Conservation (phyloP, 2,329 filamentous ascomycete genomes). For the Claviceps maximensis region DNA sequence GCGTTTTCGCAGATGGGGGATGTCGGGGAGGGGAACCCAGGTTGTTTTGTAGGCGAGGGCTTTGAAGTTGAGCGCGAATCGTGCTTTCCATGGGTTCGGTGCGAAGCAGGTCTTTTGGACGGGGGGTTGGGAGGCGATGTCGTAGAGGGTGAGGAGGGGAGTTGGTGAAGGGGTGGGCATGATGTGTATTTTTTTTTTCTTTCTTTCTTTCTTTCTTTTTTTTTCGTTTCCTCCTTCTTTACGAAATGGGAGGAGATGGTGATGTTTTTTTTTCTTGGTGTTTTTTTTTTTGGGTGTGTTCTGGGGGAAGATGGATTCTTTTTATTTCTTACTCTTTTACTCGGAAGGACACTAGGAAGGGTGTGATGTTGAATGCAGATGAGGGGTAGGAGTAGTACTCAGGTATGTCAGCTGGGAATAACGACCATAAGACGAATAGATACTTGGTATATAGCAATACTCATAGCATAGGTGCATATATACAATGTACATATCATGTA, state of each 20-base stretch:
- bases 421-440: too few relatives aligned
- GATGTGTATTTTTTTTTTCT: background rate
- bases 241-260: background rate
- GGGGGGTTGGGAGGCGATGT: slow-evolving; percentile 25
- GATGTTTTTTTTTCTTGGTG: background rate
- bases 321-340: too few relatives aligned
- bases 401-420: too few relatives aligned
- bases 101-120: slow-evolving; percentile 11
- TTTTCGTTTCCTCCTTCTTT: background rate
- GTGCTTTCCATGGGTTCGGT: slow-evolving; percentile 21
- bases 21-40: slow-evolving; percentile 41
- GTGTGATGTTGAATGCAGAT: too few relatives aligned
- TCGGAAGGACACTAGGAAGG: too few relatives aligned
- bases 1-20: slow-evolving; percentile 30
- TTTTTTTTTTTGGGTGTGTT: background rate
- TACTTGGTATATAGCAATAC: too few relatives aligned
- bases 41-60: slow-evolving; percentile 18
- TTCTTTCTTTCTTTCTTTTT: background rate
- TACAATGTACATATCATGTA: too few relatives aligned
- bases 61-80: slow-evolving; percentile 31
- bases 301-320: too few relatives aligned
- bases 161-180: background rate
- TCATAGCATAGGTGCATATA: too few relatives aligned
- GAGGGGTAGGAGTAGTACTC: too few relatives aligned
- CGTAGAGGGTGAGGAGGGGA: slow-evolving; percentile 21